Percentiles rank a stretch among this genome's conserved stretches.
phyloP scores from a whole-genome alignment of 1,284 basidiomycete genomes.

The Xerocomus amazonicus region DNA sequence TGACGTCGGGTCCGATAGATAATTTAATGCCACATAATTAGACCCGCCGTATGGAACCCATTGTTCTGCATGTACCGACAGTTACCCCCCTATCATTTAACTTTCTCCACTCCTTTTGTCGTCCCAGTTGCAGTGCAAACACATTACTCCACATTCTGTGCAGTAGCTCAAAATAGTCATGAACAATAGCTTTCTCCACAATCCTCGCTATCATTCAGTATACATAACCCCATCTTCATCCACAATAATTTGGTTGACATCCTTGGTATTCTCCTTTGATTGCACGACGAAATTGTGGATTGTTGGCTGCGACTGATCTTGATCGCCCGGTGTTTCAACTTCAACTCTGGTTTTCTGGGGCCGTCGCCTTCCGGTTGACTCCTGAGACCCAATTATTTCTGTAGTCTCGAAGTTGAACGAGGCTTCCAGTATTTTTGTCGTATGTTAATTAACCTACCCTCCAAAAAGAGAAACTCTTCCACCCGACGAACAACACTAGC shows the following conservation, averaged over 20 bases:
- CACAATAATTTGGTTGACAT: constrained; percentile 22
- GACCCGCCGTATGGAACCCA: too few relatives aligned
- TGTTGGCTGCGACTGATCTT: constrained; percentile 32
- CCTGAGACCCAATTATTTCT: constrained; percentile 58
- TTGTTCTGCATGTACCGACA: too few relatives aligned
- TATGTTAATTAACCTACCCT: constrained; percentile 49
- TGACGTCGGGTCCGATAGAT: constrained; percentile 7
- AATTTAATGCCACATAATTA: constrained; percentile 1
- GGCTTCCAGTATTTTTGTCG: not conserved
- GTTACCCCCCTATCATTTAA: too few relatives aligned
- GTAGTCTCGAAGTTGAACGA: constrained; percentile 7
- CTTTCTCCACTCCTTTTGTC: too few relatives aligned
- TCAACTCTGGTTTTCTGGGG: constrained; percentile 31
- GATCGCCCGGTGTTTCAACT: constrained; percentile 11
- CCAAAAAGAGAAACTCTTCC: constrained; percentile 73
- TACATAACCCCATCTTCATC: constrained; percentile 36
- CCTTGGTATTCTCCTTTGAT: constrained; percentile 22
- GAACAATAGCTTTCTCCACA: not conserved
- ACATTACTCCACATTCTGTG: too few relatives aligned
- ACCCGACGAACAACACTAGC: constrained; percentile 59
- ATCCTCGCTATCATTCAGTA: constrained; percentile 14
- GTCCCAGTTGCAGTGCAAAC: not conserved
- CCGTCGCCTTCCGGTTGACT: constrained; percentile 42
- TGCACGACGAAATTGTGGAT: constrained; percentile 46
- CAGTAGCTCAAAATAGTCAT: too few relatives aligned